Base-by-base conservation (phyloP, 768 basidiomycete genomes). In the Hemileccinum impolitum region DNA sequence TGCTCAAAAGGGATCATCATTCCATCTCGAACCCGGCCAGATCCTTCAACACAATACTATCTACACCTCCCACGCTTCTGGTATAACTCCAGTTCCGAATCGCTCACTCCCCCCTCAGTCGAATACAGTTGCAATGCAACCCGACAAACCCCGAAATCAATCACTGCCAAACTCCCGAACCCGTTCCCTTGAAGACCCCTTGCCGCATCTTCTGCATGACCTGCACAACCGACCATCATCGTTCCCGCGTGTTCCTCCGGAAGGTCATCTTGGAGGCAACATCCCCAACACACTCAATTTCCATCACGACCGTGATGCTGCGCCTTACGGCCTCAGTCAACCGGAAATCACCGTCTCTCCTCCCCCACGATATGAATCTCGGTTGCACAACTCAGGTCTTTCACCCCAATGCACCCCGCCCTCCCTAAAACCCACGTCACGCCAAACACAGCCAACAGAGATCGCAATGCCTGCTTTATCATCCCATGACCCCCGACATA, bases 1-100 rank as follows among this genome's bases (percentile, higher is more conserved):
- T 14, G 38, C 3, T 30, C 48, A 55, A 35, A n/a, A 31, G 5
- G 75, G 73, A n/a, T 66, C 76, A 34, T 73, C 77, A 28, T 62
- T 81, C 21, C 77, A 77, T 48, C 69, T 83, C 18, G 65, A 70
- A 6, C 81, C 81, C 13, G 82, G 81, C 12, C 79, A 83, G 64
- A 68, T 83, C 32, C 69, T 81, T 25, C 79, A 75, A n/a, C 71
- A 67, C n/a, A 51, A 52, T 19, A 37, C 55, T 26, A 43, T 57
- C 9, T 64, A 62, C 40, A 12, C 45, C 2, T 42, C 53, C 11
- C 48, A 41, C 28, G 3, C 30, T 35, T 41, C 50, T n/a, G 35
- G 18, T 28, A 42, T 53, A 13, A 14, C 43, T 19, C 17, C 51
- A 5, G 19, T 38, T 21, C 43, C 52, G n/a, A 39, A 38, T 31